A percentile compares a stretch with the other conserved stretches of the same genome.
Conservation (phyloP, 306 rosid species). For the Clitoria ternatea region DNA sequence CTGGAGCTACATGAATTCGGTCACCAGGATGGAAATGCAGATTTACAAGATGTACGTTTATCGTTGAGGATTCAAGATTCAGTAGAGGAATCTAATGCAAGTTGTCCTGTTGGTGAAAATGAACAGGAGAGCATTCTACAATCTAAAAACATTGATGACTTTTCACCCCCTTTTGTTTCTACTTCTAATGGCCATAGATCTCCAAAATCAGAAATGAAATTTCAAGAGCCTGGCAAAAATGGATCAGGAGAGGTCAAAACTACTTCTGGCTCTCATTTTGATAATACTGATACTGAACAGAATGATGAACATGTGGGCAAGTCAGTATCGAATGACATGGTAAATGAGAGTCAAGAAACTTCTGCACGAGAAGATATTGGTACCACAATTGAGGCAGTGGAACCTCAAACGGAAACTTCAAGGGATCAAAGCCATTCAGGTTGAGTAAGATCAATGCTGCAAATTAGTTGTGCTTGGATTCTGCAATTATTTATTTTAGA, state of each 20-base stretch:
- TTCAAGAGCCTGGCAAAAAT: slow-evolving; percentile 31
- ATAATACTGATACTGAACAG: slow-evolving; percentile 22
- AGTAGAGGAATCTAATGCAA: slow-evolving; percentile 19
- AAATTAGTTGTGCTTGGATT: slow-evolving; percentile 24
- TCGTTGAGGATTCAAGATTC: slow-evolving; percentile 30
- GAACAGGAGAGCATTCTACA: slow-evolving; percentile 27
- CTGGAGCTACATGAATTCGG: slow-evolving; percentile 44
- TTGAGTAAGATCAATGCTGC: slow-evolving; percentile 31
- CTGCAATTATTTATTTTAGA: slow-evolving; percentile 13
- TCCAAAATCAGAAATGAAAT: slow-evolving; percentile 28
- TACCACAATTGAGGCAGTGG: slow-evolving; percentile 30
- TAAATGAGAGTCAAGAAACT: slow-evolving; percentile 30
- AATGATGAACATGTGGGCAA: slow-evolving; percentile 25
- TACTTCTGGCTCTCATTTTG: slow-evolving; percentile 27
- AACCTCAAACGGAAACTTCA: slow-evolving; percentile 35
- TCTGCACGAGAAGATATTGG: slow-evolving; percentile 27
- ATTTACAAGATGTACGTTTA: slow-evolving; percentile 28
- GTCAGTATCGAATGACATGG: slow-evolving; percentile 24
- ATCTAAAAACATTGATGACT: slow-evolving; percentile 18
- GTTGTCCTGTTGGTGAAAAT: slow-evolving; percentile 25
- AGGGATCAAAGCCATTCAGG: slow-evolving; percentile 34
- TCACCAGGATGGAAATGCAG: slow-evolving; percentile 29
- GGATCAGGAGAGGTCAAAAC: slow-evolving; percentile 29
- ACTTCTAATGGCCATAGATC: slow-evolving; percentile 27
- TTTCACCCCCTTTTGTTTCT: slow-evolving; percentile 33